A percentile compares a stretch with the other conserved stretches of the same genome.
Conservation (phyloP, 768 basidiomycete genomes). For the Tylopilus sp. region DNA sequence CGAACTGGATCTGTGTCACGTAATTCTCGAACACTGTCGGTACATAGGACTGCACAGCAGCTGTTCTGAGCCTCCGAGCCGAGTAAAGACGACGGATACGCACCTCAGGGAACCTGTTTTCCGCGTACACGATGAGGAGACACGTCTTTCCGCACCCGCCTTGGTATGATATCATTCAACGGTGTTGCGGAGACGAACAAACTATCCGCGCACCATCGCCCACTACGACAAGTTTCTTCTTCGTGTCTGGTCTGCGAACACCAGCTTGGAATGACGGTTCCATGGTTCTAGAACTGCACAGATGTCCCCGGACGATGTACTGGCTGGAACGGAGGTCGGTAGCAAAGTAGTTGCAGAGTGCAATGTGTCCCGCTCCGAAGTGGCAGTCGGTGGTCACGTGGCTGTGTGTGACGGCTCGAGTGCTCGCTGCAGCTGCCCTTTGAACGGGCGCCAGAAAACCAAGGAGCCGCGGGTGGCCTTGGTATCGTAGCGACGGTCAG, state of each 20-base stretch:
- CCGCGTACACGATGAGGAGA: slow-evolving; percentile 93
- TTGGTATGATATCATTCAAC: slow-evolving; percentile 34
- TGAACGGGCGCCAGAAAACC: no score
- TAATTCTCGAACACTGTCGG: slow-evolving; percentile 96
- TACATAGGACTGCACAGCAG: slow-evolving; percentile 67
- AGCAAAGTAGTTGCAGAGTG: no score
- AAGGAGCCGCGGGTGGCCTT: no score
- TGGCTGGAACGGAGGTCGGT: neutral
- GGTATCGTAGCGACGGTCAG: no score
- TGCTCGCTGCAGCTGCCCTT: no score
- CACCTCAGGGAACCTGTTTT: slow-evolving; percentile 95
- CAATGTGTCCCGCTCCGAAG: no score
- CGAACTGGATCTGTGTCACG: slow-evolving; percentile 81
- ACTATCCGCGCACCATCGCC: slow-evolving; percentile 66
- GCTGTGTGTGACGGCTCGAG: no score
- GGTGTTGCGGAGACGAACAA: slow-evolving; percentile 25
- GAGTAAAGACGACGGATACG: slow-evolving; percentile 21
- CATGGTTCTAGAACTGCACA: slow-evolving; percentile 15
- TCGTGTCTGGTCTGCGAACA: slow-evolving; percentile 67
- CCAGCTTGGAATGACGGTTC: slow-evolving; percentile 25
- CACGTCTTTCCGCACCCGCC: slow-evolving; percentile 93
- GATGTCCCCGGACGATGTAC: neutral
- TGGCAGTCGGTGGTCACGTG: slow-evolving; percentile 22
- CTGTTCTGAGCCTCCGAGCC: slow-evolving; percentile 18
- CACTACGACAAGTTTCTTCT: slow-evolving; percentile 86